These are phyloP conservation scores for Scorias spongiosa DNA, from an alignment of 2,329 filamentous ascomycete species.

Conservation along the genomic window DNA sequence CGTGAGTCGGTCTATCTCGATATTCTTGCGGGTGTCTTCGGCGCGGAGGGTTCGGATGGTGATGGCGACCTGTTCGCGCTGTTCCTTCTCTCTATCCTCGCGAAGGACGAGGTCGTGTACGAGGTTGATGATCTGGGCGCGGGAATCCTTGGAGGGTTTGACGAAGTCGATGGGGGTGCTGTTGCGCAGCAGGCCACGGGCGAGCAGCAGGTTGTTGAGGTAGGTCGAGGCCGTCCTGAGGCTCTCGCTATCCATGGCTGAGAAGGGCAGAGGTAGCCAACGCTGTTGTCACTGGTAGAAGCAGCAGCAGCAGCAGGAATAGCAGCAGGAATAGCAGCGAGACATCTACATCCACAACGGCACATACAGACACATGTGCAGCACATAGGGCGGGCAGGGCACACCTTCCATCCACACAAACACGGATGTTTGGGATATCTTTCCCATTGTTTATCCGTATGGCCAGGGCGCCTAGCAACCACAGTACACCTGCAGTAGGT, in stretches of 20 bases:
- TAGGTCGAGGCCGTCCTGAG: slow-evolving; percentile 47
- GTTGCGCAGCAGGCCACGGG: slow-evolving; percentile 45
- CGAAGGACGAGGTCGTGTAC: slow-evolving; percentile 86
- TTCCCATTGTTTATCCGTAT: too few species aligned
- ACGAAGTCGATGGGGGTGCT: slow-evolving; percentile 68
- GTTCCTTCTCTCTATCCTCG: slow-evolving; percentile 83
- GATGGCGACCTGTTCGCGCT: slow-evolving; percentile 67
- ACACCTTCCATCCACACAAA: too few species aligned
- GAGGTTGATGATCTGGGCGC: slow-evolving; percentile 78
- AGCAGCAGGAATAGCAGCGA: too few species aligned
- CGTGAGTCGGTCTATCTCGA: slow-evolving; percentile 38
- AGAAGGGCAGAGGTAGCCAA: not conserved
- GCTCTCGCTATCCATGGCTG: slow-evolving; percentile 33
- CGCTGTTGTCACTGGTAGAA: too few species aligned
- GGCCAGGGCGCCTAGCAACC: too few species aligned
- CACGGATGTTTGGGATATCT: too few species aligned
- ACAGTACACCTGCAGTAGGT: too few species aligned
- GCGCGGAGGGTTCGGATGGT: slow-evolving; percentile 63
- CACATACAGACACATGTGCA: too few species aligned
- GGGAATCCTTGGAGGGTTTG: slow-evolving; percentile 51
- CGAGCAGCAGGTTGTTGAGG: slow-evolving; percentile 50
- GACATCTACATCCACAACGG: too few species aligned
- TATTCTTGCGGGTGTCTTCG: slow-evolving; percentile 58
- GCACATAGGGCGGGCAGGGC: too few species aligned
- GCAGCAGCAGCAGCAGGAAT: too few species aligned